Evolutionary conservation across 2,329 filamentous ascomycete species (phyloP).

Genomic region (Aspergillus sp.): DNA sequence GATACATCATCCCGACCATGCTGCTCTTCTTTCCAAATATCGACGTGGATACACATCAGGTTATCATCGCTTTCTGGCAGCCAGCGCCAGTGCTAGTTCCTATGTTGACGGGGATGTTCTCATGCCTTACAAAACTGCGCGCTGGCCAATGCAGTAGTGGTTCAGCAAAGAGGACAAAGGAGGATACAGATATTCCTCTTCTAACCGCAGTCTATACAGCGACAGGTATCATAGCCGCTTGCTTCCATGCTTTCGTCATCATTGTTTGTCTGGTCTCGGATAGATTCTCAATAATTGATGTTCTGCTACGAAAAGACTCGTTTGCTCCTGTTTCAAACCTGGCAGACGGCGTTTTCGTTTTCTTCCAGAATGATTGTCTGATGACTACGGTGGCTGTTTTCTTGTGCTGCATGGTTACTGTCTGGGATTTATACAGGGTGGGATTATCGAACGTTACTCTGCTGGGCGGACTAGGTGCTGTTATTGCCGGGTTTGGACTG

Average conservation of each 20-base stretch:
- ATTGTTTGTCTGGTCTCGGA: conserved; percentile 2
- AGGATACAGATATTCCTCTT: conserved; percentile 1
- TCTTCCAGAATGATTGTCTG: conserved; percentile 20
- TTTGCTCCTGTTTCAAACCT: conserved; percentile 6
- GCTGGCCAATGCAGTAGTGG: not conserved
- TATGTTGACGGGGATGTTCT: conserved; percentile 9
- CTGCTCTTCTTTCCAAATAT: conserved; percentile 18
- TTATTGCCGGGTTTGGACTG: conserved; percentile 7
- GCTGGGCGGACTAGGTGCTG: not conserved
- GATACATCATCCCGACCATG: conserved; percentile 18
- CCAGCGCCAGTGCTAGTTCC: conserved; percentile 16
- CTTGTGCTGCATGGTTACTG: conserved; percentile 12
- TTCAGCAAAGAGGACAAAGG: not conserved
- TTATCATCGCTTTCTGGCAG: conserved; percentile 18
- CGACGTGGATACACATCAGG: conserved; percentile 9
- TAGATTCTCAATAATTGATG: conserved; percentile 5
- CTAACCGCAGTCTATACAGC: conserved; percentile 3
- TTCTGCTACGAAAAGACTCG: conserved; percentile 10
- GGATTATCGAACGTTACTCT: conserved; percentile 9
- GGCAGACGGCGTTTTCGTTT: conserved; percentile 14
- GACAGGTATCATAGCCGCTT: conserved; percentile 5
- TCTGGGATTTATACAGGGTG: conserved; percentile 16
- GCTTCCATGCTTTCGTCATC: conserved; percentile 3
- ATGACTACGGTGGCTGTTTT: conserved; percentile 12
- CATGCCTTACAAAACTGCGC: not conserved